Base-by-base conservation (phyloP, 2,329 filamentous ascomycete species). In the Epichloe hybrida region DNA sequence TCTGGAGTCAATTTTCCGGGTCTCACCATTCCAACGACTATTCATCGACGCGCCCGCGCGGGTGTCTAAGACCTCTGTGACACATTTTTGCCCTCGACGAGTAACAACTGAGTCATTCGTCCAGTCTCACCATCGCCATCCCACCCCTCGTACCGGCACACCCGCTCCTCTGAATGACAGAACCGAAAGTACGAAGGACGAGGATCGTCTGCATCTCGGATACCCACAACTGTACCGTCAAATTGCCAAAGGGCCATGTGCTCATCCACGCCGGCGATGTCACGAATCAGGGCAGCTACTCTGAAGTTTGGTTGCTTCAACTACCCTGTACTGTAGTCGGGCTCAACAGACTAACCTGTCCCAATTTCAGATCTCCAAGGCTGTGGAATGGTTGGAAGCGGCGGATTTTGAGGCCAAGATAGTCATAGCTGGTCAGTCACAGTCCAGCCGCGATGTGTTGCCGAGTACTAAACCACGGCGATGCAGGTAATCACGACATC, bases 231-330 rank as follows among this genome's bases (percentile, higher is more conserved):
- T 74, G 71, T 56, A 72, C 73, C 2, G 71, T 77, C 57, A 82
- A 79, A 58, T 72, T 88, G 1, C 85, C 86, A 0, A 74, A 73
- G 21, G 86, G 85, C 40, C 84, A 90, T 61, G 77, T 90, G 8
- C 71, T 90, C 36, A 81, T 89, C 47, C 84, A 88, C 61, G 84
- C 85, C 1, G 85, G 86, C 6, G 86, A 90, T 61, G 65, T 90
- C 56, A 87, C 84, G 3, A 88, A 88, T 62, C 80, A 84, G 61
- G 86, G 86, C 15, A 82, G 70, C 55, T 70, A 70, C 55, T 69
- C 69, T 6, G 79, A 82, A 66, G 73, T 74, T 15, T 38, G 23
- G 17, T 23, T 17, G 27, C 27, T 5, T 34, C 12, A 12, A n/a
- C 37, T 12, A 20, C 40, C 23, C 15, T 34, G 46, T 34, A 39